Evolutionary conservation across 352 stramenopile species (phyloP), one percentile per base, ranked within the genome.

Genomic region (Phytophthora cactorum): DNA sequence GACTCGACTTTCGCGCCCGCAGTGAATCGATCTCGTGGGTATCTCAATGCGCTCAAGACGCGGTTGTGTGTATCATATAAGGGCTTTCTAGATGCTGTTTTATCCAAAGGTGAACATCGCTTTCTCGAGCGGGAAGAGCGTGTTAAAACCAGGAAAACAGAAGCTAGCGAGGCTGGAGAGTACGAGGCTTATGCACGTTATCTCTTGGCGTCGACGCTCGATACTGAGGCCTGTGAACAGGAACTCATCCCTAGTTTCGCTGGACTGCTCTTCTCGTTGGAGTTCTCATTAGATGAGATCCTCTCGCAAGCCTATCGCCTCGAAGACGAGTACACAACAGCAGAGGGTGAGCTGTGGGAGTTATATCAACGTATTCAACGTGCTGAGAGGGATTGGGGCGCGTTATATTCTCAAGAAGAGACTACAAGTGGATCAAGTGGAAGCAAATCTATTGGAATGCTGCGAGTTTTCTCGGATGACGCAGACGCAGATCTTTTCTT

Each of bases 11-110:
- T 91, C 46, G 70, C 74, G 14, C 59, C 80, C 15, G 53, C 61
- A 1, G 73, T 91, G 4, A 55, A 69, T 27, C 68, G 81, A 5
- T 90, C 80, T 44, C 70, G 79, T 15, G 82, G 79, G 1, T 87
- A 84, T 55, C 59, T 92, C 0, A 84, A 90, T n/a, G 84, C 82
- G 10, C 82, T 91, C 54, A 86, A 84, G 12, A 72, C 81, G 15
- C 68, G 70, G 0, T 6, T 83, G 25, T 67, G 59, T 59, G 7
- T 52, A 6, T 63, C 68, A 1, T 32, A 50, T 25, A 15, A 70
- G 10, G 51, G 63, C 4, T 41, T 76, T 14, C 8, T 76, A 7
- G 9, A 56, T n/a, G 15, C 7, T 17, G 36, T 1, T n/a, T 17
- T n/a, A 17, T 12, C 11, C 0, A 3, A 27, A 15, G 2, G 10